Evolutionary conservation across 495 filamentous ascomycete genomes (phyloP).

Genomic region (Penicillium malachiteum): DNA sequence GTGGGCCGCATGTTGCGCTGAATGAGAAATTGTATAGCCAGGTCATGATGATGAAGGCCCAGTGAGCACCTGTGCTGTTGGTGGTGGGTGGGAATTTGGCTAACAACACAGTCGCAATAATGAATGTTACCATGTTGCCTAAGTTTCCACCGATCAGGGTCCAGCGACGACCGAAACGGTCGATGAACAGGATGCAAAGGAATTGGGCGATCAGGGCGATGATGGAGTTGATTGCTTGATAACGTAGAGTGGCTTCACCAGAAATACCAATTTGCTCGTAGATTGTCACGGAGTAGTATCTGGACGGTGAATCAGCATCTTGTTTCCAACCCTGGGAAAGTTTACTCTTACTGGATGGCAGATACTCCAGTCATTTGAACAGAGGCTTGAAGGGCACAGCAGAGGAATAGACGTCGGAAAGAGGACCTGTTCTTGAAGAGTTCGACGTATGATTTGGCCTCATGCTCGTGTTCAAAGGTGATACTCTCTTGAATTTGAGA

Average conservation of each 20-base stretch:
- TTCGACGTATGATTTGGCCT: slow-evolving; percentile 67
- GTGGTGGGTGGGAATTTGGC: slow-evolving; percentile 53
- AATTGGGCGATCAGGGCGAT: slow-evolving; percentile 65
- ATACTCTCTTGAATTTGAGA: slow-evolving; percentile 43
- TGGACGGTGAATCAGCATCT: slow-evolving; percentile 9
- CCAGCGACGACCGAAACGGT: slow-evolving; percentile 62
- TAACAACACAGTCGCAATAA: slow-evolving; percentile 47
- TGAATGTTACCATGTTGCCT: slow-evolving; percentile 60
- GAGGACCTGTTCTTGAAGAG: slow-evolving; percentile 62
- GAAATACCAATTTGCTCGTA: slow-evolving; percentile 67
- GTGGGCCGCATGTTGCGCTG: slow-evolving; percentile 61
- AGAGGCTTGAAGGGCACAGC: slow-evolving; percentile 64
- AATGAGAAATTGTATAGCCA: slow-evolving; percentile 72
- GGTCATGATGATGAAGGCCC: slow-evolving; percentile 72
- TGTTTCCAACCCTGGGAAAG: not conserved
- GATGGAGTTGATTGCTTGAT: slow-evolving; percentile 69
- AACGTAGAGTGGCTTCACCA: slow-evolving; percentile 62
- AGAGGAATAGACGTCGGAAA: slow-evolving; percentile 68
- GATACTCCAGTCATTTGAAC: slow-evolving; percentile 73
- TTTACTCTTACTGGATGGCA: slow-evolving; percentile 56
- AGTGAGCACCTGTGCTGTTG: slow-evolving; percentile 58
- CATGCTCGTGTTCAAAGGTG: slow-evolving; percentile 53
- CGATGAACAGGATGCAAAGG: slow-evolving; percentile 66
- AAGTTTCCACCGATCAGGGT: slow-evolving; percentile 66
- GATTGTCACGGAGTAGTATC: slow-evolving; percentile 67